A percentile compares a stretch with the other conserved stretches of the same genome.
Evolutionary conservation across 2,329 filamentous ascomycete species (phyloP).

Genomic region (Colletotrichum lentis): DNA sequence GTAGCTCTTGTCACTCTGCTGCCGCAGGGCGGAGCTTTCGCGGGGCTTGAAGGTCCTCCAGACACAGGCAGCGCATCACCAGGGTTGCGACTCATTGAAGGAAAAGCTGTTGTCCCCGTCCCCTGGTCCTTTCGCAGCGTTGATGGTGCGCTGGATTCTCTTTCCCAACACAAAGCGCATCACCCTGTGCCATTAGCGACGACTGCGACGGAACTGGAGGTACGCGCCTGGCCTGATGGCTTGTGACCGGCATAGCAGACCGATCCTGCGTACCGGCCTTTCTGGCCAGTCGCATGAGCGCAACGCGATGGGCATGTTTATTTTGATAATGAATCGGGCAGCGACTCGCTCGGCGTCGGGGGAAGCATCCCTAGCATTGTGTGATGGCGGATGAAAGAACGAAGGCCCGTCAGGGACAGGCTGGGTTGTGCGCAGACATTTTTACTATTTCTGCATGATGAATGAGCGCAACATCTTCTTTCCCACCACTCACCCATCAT

Average conservation of each 20-base stretch:
- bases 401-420: constrained; percentile 21
- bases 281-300: constrained; percentile 35
- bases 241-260: constrained; percentile 24
- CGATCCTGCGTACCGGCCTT: constrained; percentile 24
- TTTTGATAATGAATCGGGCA: constrained; percentile 24
- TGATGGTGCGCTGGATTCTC: constrained; percentile 4
- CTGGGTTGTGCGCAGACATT: constrained; percentile 29
- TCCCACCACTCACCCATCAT: constrained; percentile 41
- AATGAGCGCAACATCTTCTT: constrained; percentile 42
- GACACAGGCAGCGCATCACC: constrained; percentile 11
- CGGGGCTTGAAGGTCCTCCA: neutral
- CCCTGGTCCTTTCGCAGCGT: constrained; percentile 7
- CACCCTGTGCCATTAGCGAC: constrained; percentile 18
- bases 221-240: constrained; percentile 32
- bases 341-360: constrained; percentile 21
- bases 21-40: neutral
- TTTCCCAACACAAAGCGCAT: neutral
- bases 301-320: constrained; percentile 37
- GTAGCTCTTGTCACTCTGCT: neutral
- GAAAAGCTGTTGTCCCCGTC: neutral
- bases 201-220: constrained; percentile 22
- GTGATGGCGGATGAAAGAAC: constrained; percentile 15
- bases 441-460: constrained; percentile 33
- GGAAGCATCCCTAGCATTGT: constrained; percentile 10
- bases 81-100: constrained; percentile 24